Base-by-base conservation (phyloP, 1,139 yeast species). In the Hanseniaspora uvarum region DNA sequence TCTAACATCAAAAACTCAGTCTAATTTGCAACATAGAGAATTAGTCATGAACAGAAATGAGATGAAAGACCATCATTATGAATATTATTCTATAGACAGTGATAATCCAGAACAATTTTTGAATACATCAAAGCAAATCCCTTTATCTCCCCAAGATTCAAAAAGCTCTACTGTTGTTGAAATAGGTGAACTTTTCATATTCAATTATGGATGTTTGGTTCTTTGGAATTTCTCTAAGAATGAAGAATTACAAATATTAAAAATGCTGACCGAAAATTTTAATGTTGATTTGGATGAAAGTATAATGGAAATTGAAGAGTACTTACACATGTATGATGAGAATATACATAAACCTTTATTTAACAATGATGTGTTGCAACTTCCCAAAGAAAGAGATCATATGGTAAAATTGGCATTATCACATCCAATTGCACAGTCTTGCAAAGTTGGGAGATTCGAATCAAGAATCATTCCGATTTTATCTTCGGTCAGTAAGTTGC, bases 341-440 rank as follows among this genome's bases (percentile, higher is more conserved):
- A 83, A 81, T 53, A 80, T 87, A 5, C 83, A 81, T 56, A 75
- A 95, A 49, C 97, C 98, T 1, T 73, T 96, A 56, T 88, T 92
- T 41, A 89, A 83, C 68, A 92, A 92, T 66, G 98, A 92, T 69
- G 86, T 92, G 84, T 84, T 92, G 59, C 88, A 97, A 0, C 70
- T 92, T 47, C 74, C 94, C 53, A 82, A 92, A 1, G 95, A 95
- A 4, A 34, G 49, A 37, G 96, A 89, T 65, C 97, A 89, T 69
- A 76, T 92, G 65, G 87, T 88, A 62, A 89, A 94, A 65, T 72
- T 92, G 56, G 86, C 97, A 10, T 80, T 92, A 79, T 86, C 96
- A 1, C 96, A 92, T 68, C 96, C 98, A 1, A 86, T 92, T 58
- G 96, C 97, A 0, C 98, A 92, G 68, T 89, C 94, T 61, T 88